These are phyloP conservation scores for Magnaporthiopsis poae DNA, from an alignment of 2,329 filamentous ascomycete genomes.

Conservation along the genomic window DNA sequence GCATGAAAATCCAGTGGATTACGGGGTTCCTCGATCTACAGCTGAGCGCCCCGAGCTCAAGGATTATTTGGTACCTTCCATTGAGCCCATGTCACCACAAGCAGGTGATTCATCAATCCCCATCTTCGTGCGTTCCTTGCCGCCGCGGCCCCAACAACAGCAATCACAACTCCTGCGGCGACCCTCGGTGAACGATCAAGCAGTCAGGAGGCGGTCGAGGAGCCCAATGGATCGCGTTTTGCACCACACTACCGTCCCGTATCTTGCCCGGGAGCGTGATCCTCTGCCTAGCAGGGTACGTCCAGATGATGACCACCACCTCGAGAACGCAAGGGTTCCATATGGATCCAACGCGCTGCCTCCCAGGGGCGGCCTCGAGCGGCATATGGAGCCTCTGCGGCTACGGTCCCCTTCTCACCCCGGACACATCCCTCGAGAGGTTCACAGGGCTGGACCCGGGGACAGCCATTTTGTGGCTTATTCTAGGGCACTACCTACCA, in stretches of 20 bases:
- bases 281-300: background rate
- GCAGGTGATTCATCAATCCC: conserved; percentile 10
- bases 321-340: background rate
- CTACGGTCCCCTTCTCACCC: background rate
- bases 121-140: conserved; percentile 14
- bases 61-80: conserved; percentile 37
- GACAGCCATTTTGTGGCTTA: background rate
- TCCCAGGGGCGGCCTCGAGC: background rate
- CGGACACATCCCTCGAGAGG: background rate
- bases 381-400: background rate
- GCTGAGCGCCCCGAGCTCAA: conserved; percentile 19
- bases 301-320: background rate
- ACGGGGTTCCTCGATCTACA: background rate
- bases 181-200: background rate
- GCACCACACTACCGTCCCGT: background rate
- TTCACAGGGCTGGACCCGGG: background rate
- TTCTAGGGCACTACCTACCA: background rate
- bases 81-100: conserved; percentile 33
- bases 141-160: conserved; percentile 8
- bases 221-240: conserved; percentile 2
- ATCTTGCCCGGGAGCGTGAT: background rate
- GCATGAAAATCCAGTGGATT: background rate
- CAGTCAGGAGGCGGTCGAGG: background rate
- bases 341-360: background rate
- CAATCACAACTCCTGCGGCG: background rate